phyloP scores from a whole-genome alignment of 2,329 filamentous ascomycete genomes.

The Colletotrichum sp. region DNA sequence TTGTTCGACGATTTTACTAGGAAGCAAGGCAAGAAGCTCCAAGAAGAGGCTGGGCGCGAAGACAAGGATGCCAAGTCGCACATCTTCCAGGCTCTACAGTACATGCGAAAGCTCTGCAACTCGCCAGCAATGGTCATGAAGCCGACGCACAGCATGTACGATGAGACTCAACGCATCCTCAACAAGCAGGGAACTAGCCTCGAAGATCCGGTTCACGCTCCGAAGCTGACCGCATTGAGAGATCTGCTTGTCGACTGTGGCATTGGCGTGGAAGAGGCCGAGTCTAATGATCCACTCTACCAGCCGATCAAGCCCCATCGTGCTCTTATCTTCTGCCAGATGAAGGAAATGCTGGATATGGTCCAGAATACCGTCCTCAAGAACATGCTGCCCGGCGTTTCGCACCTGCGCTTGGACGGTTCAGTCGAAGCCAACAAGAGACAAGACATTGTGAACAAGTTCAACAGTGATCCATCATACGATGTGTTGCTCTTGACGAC shows the following conservation, averaged over 20 bases:
- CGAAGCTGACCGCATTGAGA: conserved; percentile 87
- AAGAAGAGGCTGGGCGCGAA: conserved; percentile 80
- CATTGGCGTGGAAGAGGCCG: conserved; percentile 79
- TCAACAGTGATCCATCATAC: conserved; percentile 97
- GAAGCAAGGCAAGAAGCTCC: conserved; percentile 88
- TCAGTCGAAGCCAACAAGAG: conserved; percentile 90
- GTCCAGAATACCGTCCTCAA: conserved; percentile 93
- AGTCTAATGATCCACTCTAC: conserved; percentile 64
- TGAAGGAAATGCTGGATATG: conserved; percentile 99
- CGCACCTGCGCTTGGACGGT: conserved; percentile 92
- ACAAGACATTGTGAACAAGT: conserved; percentile 98
- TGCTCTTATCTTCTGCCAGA: conserved; percentile 96
- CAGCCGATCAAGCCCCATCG: conserved; percentile 95
- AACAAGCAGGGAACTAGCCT: conserved; percentile 80
- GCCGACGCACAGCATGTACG: conserved; percentile 88
- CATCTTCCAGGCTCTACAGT: conserved; percentile 98
- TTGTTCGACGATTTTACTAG: conserved; percentile 96
- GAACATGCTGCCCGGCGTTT: conserved; percentile 88
- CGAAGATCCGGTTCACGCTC: conserved; percentile 86
- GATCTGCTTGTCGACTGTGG: conserved; percentile 98
- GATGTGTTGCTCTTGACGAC: conserved; percentile 94
- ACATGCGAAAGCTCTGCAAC: conserved; percentile 99
- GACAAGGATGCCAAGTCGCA: conserved; percentile 97
- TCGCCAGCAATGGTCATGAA: conserved; percentile 97
- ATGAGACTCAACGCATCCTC: conserved; percentile 82